Conservation (phyloP, 2,329 filamentous ascomycete species). For the Neofusicoccum parvum region DNA sequence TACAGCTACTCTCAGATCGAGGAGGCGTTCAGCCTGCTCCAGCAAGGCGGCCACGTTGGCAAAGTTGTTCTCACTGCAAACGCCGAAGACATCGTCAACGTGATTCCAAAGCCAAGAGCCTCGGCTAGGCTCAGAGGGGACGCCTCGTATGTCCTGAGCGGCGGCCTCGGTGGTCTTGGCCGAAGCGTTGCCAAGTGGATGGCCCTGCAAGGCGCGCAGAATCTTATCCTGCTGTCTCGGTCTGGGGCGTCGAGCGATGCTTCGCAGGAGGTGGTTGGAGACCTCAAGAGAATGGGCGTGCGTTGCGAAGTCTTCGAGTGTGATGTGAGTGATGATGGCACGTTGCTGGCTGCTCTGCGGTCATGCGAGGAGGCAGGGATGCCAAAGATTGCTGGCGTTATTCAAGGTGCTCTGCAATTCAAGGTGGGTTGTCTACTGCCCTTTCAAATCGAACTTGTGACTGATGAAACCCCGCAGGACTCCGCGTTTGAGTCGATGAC, state of each 20-base stretch:
- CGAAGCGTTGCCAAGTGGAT: constrained; percentile 32
- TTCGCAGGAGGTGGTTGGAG: neutral
- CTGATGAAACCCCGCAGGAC: constrained; percentile 21
- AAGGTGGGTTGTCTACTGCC: neutral
- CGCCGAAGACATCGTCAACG: constrained; percentile 15
- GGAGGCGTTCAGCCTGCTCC: constrained; percentile 39
- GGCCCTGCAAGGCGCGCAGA: constrained; percentile 29
- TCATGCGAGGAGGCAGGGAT: neutral
- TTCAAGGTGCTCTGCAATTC: constrained; percentile 33
- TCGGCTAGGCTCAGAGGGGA: neutral
- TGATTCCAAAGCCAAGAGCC: neutral
- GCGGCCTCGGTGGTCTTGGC: constrained; percentile 33
- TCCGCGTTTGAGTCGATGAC: constrained; percentile 21
- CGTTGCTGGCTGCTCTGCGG: neutral
- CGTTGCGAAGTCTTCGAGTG: constrained; percentile 5
- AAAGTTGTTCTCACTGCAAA: constrained; percentile 26
- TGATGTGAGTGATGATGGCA: constrained; percentile 14
- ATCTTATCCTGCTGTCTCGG: constrained; percentile 31
- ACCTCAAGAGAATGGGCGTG: neutral
- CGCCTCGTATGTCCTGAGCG: constrained; percentile 30
- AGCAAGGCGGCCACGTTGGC: constrained; percentile 36
- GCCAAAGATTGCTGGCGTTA: constrained; percentile 28
- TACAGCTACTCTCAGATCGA: constrained; percentile 25
- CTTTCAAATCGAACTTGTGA: neutral
- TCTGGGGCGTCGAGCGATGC: constrained; percentile 29